Evolutionary conservation across 371 early-diverging fungal genomes (phyloP).

Genomic region (Haplosporangium sp.): DNA sequence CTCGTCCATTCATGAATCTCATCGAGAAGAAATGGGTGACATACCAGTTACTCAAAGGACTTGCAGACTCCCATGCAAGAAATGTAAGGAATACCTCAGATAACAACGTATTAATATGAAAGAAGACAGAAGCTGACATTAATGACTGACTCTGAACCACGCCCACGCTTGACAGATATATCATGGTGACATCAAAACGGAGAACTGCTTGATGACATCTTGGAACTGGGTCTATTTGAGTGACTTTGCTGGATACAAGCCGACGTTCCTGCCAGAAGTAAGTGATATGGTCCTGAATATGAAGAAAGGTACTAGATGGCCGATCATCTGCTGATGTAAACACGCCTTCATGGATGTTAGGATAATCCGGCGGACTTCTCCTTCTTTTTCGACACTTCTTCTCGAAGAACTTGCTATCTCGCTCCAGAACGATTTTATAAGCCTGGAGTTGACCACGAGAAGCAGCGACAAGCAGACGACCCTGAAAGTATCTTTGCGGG

Average conservation of each 20-base stretch:
- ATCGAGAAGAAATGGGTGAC: constrained; percentile 95
- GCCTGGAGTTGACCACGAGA: constrained; percentile 72
- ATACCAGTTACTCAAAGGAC: constrained; percentile 83
- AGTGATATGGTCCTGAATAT: background rate
- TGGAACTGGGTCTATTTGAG: constrained; percentile 94
- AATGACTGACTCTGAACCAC: background rate
- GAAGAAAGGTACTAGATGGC: background rate
- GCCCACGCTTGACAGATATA: constrained; percentile 61
- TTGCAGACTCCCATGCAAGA: constrained; percentile 82
- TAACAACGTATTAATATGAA: background rate
- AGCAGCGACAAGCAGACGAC: constrained; percentile 57
- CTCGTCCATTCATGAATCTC: constrained; percentile 88
- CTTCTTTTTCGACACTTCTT: constrained; percentile 93
- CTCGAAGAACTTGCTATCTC: constrained; percentile 90
- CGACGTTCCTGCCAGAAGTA: constrained; percentile 90
- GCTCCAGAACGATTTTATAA: constrained; percentile 95
- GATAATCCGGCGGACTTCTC: constrained; percentile 96
- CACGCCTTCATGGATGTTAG: constrained; percentile 39
- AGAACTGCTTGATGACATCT: constrained; percentile 89
- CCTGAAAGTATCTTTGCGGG: constrained; percentile 45
- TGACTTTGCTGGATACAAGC: constrained; percentile 93
- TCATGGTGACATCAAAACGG: constrained; percentile 93
- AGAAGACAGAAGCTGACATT: background rate
- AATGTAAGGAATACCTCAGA: constrained; percentile 53
- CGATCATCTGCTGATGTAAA: background rate